phyloP scores from a whole-genome alignment of 2,329 filamentous ascomycete genomes.

The Cryphonectria nitschkei region DNA sequence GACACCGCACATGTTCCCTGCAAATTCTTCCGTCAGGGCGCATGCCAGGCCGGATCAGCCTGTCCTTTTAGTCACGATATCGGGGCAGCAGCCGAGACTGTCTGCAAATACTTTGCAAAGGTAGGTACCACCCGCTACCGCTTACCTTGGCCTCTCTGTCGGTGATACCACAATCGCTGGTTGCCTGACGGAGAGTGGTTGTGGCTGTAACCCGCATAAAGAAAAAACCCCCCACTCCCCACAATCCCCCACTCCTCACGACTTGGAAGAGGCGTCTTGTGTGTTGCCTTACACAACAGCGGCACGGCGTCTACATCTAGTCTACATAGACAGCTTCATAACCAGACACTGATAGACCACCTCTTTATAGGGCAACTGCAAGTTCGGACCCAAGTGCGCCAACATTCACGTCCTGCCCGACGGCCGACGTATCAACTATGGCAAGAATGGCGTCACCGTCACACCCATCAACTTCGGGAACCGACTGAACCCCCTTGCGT shows the following conservation, averaged over 20 bases:
- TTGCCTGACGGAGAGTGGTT: not conserved
- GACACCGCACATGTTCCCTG: constrained; percentile 97
- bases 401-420: constrained; percentile 95
- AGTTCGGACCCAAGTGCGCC: constrained; percentile 97
- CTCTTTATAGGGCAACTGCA: constrained; percentile 82
- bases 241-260: not conserved
- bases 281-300: constrained; percentile 27
- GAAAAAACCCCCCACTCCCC: not conserved
- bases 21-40: constrained; percentile 98
- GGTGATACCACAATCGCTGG: not conserved
- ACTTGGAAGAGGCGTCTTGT: not conserved
- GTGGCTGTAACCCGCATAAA: not conserved
- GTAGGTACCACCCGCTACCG: constrained; percentile 49
- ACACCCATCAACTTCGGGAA: constrained; percentile 63
- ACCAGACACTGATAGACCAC: not conserved
- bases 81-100: constrained; percentile 79
- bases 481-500: constrained; percentile 68
- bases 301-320: constrained; percentile 1
- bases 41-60: constrained; percentile 92
- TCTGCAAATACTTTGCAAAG: constrained; percentile 99
- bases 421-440: constrained; percentile 85
- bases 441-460: constrained; percentile 69
- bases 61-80: constrained; percentile 97
- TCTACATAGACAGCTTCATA: not conserved
- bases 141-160: not conserved